phyloP scores from a whole-genome alignment of 2,329 filamentous ascomycete genomes.

The Ramularia collo-cygni region DNA sequence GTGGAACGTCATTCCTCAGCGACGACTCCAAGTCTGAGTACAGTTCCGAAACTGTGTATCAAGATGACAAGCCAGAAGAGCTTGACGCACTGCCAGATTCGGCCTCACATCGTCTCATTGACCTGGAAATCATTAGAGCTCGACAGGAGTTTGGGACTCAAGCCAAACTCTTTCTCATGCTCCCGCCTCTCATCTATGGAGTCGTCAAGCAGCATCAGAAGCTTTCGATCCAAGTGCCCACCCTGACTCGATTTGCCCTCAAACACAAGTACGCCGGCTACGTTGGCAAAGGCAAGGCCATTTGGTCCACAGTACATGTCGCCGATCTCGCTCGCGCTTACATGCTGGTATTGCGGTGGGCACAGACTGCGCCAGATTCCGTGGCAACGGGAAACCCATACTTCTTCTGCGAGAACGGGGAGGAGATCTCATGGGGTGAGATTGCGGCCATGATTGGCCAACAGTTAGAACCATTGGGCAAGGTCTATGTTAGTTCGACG shows the following conservation, averaged over 20 bases:
- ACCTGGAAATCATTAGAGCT: constrained; percentile 37
- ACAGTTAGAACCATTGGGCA: constrained; percentile 29
- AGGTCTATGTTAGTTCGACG: constrained; percentile 29
- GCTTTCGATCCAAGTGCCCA: constrained; percentile 42
- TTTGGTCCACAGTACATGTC: constrained; percentile 41
- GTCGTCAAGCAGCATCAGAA: constrained; percentile 33
- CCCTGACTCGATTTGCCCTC: constrained; percentile 40
- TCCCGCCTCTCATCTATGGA: constrained; percentile 42
- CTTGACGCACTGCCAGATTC: constrained; percentile 36
- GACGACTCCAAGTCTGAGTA: constrained; percentile 31
- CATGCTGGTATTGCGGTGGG: constrained; percentile 34
- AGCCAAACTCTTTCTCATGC: constrained; percentile 41
- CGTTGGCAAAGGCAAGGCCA: constrained; percentile 36
- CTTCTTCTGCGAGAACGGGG: constrained; percentile 41
- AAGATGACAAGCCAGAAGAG: constrained; percentile 33
- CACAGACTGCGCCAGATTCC: constrained; percentile 30
- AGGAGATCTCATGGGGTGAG: constrained; percentile 37
- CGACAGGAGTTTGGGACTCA: constrained; percentile 30
- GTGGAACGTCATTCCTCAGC: constrained; percentile 35
- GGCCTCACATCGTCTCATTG: constrained; percentile 40
- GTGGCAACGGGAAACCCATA: constrained; percentile 38
- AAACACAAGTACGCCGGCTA: constrained; percentile 42
- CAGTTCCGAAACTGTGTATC: constrained; percentile 35
- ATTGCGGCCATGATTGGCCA: constrained; percentile 31
- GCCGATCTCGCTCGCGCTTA: constrained; percentile 39